Evolutionary conservation across 2,329 filamentous ascomycete genomes (phyloP).

Genomic region (Hypoxylon sp.): DNA sequence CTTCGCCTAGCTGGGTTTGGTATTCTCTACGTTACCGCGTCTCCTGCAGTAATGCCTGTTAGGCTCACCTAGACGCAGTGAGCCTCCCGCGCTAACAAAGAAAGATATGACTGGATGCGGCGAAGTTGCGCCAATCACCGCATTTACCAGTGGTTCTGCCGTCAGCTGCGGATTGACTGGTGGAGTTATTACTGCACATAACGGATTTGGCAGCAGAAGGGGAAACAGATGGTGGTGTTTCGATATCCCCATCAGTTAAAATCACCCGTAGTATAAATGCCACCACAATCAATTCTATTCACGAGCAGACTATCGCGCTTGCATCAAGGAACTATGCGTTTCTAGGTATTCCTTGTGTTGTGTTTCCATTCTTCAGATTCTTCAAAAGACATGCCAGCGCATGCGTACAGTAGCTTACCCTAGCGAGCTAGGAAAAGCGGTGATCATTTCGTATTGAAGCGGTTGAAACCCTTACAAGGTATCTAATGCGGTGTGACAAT

Average conservation of each 20-base stretch:
- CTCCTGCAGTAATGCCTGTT: slow-evolving; percentile 5
- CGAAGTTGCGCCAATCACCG: slow-evolving; percentile 6
- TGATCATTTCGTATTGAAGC: slow-evolving; percentile 37
- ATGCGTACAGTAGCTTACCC: background rate
- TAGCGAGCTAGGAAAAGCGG: slow-evolving; percentile 27
- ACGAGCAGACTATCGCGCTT: slow-evolving; percentile 15
- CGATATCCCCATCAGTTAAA: slow-evolving; percentile 8
- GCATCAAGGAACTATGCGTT: slow-evolving; percentile 6
- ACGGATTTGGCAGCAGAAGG: slow-evolving; percentile 10
- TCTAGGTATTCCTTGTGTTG: background rate
- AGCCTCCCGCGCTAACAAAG: slow-evolving; percentile 23
- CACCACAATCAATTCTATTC: slow-evolving; percentile 2
- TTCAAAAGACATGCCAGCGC: slow-evolving; percentile 15
- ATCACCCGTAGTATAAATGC: slow-evolving; percentile 9
- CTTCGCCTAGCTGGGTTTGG: slow-evolving; percentile 7
- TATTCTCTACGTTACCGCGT: slow-evolving; percentile 10
- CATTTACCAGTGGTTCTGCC: slow-evolving; percentile 12
- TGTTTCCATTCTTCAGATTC: background rate
- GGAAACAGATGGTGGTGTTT: background rate
- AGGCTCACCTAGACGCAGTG: slow-evolving; percentile 14
- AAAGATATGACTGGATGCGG: slow-evolving; percentile 20
- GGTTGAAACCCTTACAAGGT: slow-evolving; percentile 8
- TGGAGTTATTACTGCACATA: slow-evolving; percentile 7
- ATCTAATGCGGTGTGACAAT: slow-evolving; percentile 38
- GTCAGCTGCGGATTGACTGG: slow-evolving; percentile 14